Conservation (phyloP, 2,329 filamentous ascomycete genomes). For the Westerdykella sp. region DNA sequence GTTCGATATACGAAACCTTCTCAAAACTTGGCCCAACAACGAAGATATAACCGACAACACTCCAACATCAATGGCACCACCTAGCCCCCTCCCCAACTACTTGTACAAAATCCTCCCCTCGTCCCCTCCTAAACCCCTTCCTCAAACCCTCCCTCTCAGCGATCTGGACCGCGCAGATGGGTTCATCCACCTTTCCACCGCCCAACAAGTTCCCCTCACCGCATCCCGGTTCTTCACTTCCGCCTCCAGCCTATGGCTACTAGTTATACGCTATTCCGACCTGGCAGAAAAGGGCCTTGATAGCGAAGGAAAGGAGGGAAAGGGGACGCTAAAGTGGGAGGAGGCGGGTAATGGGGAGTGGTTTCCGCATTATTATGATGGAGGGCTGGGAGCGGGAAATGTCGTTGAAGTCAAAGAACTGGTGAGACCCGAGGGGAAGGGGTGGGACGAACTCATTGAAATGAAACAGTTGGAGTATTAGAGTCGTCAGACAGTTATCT, state of each 20-base stretch:
- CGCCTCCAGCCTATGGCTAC: conserved; percentile 42
- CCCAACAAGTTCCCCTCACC: conserved; percentile 42
- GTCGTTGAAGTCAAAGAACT: conserved; percentile 47
- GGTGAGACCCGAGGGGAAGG: conserved; percentile 38
- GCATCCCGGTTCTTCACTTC: conserved; percentile 31
- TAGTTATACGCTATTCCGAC: conserved; percentile 49
- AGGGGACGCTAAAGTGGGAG: conserved; percentile 49
- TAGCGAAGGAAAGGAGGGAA: conserved; percentile 19
- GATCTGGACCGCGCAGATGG: conserved; percentile 55
- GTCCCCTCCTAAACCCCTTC: conserved; percentile 49
- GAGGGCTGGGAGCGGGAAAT: conserved; percentile 49
- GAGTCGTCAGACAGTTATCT: too few species aligned
- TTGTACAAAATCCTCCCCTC: conserved; percentile 57
- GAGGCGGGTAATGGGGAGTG: conserved; percentile 36
- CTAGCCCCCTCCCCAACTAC: conserved; percentile 27
- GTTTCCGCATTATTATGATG: conserved; percentile 55
- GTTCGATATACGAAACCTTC: too few species aligned
- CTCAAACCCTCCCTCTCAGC: conserved; percentile 51
- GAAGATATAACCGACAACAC: too few species aligned
- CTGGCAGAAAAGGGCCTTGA: conserved; percentile 27
- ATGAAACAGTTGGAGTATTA: neutral
- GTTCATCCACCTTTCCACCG: conserved; percentile 56
- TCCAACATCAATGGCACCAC: conserved; percentile 20
- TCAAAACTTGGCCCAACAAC: too few species aligned
- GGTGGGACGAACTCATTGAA: conserved; percentile 39